Evolutionary conservation across 73 alveolate species (phyloP), one percentile per base, ranked within the genome.

Genomic region (Tetrahymena elliotti): DNA sequence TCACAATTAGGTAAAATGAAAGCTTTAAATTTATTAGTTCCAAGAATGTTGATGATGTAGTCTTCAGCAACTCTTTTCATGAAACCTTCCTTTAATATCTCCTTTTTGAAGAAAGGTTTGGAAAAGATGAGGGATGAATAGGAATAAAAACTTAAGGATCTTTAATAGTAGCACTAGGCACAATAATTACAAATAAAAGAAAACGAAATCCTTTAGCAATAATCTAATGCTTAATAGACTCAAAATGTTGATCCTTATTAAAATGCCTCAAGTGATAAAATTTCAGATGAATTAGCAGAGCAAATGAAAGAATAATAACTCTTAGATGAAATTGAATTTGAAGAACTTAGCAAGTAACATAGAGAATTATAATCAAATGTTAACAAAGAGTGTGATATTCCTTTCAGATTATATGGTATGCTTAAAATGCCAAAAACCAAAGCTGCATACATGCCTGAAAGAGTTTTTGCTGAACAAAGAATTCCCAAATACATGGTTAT

Each of bases 401-500:
- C 88, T 68, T 68, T n/a, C 88, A 68, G 36, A 68, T n/a, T 68
- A 27, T 68, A 68, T 24, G 88, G 88, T 31, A 68, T 68, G 88
- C 88, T 68, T 68, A 68, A 68, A 68, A 68, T 68, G 88, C 88
- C 88, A n/a, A 68, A 68, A 68, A 68, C 88, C 36, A 68, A 68
- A 31, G 88, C 88, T 1, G 88, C 88, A 27, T 68, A 68, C 93
- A 53, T 96, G 93, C 97, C 97, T 38, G 98, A 96, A 53, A 94
- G 96, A 94, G 93, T 96, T 6, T 95, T 96, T 53, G 93, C 98
- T 38, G 84, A 97, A 52, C 34, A 93, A 93, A 95, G 94, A 53
- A 93, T 96, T 22, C 98, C 96, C 54, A 96, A 96, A 37, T 93
- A 93, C 33, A 96, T 95, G 92, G 97, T 96, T 5, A 92, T 96